phyloP scores from a whole-genome alignment of 495 filamentous ascomycete genomes.

The Usnea hakonensis region DNA sequence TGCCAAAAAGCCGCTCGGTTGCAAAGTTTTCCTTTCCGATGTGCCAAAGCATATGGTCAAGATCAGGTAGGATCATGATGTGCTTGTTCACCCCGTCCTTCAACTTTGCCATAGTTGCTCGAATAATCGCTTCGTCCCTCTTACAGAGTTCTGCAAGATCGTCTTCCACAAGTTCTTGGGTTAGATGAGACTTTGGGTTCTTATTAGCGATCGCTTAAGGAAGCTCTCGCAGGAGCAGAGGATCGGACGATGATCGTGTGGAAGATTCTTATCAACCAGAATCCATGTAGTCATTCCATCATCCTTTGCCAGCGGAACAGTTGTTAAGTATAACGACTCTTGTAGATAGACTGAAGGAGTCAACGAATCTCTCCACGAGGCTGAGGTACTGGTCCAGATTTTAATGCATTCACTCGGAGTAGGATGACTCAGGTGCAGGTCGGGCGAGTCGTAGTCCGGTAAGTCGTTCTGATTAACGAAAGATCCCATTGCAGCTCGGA shows the following conservation, averaged over 20 bases:
- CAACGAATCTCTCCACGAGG: conserved; percentile 18
- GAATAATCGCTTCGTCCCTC: conserved; percentile 15
- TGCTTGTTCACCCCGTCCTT: neutral
- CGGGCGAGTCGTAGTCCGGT: conserved; percentile 6
- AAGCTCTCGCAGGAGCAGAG: conserved; percentile 22
- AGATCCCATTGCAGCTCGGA: too few species aligned
- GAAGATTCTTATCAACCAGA: conserved; percentile 12
- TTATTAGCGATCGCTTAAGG: conserved; percentile 14
- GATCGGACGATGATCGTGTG: conserved; percentile 16
- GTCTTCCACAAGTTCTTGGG: neutral
- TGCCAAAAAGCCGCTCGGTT: conserved; percentile 9
- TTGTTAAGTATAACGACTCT: conserved; percentile 18
- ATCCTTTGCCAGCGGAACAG: conserved; percentile 22
- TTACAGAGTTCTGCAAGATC: conserved; percentile 12
- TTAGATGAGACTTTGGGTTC: too few species aligned
- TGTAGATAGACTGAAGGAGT: conserved; percentile 14
- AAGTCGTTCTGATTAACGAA: too few species aligned
- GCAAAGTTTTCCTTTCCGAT: conserved; percentile 15
- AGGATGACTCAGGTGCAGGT: conserved; percentile 15
- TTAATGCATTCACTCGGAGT: conserved; percentile 10
- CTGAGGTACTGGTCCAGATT: conserved; percentile 10
- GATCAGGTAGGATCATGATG: conserved; percentile 15
- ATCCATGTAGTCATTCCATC: conserved; percentile 22
- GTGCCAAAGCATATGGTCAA: conserved; percentile 20
- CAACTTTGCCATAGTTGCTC: neutral